These are phyloP conservation scores for Fraxinus ornus DNA, from an alignment of 305 asterid species.

Conservation along the genomic window DNA sequence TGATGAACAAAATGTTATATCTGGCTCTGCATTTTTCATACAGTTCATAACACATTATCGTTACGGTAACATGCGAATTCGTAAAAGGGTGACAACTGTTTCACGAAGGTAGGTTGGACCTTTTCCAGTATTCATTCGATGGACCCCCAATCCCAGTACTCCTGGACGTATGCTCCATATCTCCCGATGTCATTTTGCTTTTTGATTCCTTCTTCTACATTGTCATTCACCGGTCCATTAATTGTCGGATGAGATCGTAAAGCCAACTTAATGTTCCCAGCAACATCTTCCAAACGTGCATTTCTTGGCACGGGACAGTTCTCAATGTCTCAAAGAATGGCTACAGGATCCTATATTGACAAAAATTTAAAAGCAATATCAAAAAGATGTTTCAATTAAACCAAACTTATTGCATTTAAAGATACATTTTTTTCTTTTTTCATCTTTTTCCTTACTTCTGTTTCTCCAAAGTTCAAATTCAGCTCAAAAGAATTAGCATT, in stretches of 20 bases:
- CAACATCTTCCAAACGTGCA: too few species aligned
- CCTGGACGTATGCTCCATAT: conserved; percentile 71
- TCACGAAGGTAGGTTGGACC: conserved; percentile 88
- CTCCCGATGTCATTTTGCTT: conserved; percentile 75
- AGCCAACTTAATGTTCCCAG: too few species aligned
- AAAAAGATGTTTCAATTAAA: too few species aligned
- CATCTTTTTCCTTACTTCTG: too few species aligned
- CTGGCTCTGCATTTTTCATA: conserved; percentile 70
- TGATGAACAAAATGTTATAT: conserved; percentile 55
- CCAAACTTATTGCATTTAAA: too few species aligned
- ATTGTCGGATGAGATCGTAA: neutral
- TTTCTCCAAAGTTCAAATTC: too few species aligned
- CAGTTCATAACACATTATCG: conserved; percentile 78
- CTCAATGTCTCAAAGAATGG: too few species aligned
- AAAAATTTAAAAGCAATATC: too few species aligned
- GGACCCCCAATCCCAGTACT: conserved; percentile 86
- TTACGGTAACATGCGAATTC: conserved; percentile 57
- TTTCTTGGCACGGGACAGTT: too few species aligned
- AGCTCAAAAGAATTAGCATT: too few species aligned
- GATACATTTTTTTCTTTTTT: too few species aligned
- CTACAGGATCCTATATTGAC: too few species aligned
- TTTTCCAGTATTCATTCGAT: conserved; percentile 79
- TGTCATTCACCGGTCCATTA: conserved; percentile 47
- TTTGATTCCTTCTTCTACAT: conserved; percentile 83
- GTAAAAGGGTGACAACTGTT: conserved; percentile 77